Conservation (phyloP, 306 rosid species). For the Oxytropis ochrocephala region DNA sequence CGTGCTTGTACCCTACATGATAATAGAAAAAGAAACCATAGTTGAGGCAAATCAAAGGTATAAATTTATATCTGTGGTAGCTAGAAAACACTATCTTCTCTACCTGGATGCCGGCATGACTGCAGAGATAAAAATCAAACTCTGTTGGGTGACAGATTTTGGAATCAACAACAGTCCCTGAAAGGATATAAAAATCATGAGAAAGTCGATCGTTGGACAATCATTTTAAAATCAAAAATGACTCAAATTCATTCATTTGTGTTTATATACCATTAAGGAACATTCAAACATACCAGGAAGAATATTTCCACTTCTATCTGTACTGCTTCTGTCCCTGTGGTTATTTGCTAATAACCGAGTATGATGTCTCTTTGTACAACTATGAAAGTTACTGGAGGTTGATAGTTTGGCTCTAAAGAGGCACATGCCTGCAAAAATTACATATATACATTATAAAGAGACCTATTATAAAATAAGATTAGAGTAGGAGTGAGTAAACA, state of each 20-base stretch:
- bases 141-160: slow-evolving; percentile 88
- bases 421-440: slow-evolving; percentile 64
- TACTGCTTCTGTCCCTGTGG: slow-evolving; percentile 68
- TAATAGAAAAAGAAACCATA: not conserved
- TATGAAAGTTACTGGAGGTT: slow-evolving; percentile 88
- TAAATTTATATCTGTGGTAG: not conserved
- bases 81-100: not conserved
- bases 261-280: not conserved
- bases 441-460: not conserved
- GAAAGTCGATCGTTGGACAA: not conserved
- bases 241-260: not conserved
- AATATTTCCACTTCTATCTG: slow-evolving; percentile 87
- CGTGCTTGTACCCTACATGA: slow-evolving; percentile 90
- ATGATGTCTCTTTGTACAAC: slow-evolving; percentile 92
- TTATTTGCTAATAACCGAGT: slow-evolving; percentile 78
- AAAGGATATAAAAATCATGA: not conserved
- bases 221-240: not conserved
- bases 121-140: slow-evolving; percentile 83
- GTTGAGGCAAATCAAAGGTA: not conserved
- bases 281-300: slow-evolving; percentile 54
- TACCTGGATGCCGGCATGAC: slow-evolving; percentile 93
- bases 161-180: slow-evolving; percentile 89
- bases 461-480: not conserved
- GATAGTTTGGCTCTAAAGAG: slow-evolving; percentile 89
- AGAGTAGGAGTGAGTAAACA: not conserved